phyloP scores from a whole-genome alignment of 2,329 filamentous ascomycete species.

The Trichophyton equinum region DNA sequence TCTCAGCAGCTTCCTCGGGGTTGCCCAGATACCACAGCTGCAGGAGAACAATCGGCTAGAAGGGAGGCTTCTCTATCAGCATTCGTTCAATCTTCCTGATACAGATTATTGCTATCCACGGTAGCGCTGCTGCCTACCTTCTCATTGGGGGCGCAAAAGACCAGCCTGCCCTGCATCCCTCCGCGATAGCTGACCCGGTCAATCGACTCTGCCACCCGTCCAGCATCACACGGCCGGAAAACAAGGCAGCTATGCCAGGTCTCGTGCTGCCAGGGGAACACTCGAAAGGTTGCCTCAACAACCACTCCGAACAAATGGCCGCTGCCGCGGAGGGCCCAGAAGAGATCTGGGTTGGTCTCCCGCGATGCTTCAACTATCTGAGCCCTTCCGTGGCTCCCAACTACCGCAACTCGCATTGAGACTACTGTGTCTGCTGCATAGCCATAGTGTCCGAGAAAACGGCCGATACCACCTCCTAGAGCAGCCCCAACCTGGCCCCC shows the following conservation, averaged over 20 bases:
- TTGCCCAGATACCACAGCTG: slow-evolving; percentile 5
- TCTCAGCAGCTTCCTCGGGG: background rate
- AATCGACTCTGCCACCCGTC: background rate
- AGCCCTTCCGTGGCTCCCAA: background rate
- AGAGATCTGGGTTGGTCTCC: slow-evolving; percentile 20
- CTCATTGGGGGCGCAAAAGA: background rate
- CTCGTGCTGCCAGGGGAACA: background rate
- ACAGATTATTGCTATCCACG: background rate
- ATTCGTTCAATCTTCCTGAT: background rate
- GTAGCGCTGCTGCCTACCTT: background rate
- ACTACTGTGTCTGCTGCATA: slow-evolving; percentile 4
- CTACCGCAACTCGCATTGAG: slow-evolving; percentile 1
- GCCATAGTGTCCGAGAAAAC: background rate
- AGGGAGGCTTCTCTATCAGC: background rate
- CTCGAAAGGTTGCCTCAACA: background rate
- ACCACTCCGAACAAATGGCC: slow-evolving; percentile 26
- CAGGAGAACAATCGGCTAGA: slow-evolving; percentile 1
- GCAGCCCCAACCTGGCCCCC: background rate
- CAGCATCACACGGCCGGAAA: background rate
- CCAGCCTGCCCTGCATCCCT: slow-evolving; percentile 3
- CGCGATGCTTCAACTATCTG: slow-evolving; percentile 18
- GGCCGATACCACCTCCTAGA: slow-evolving; percentile 3
- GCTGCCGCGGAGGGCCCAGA: slow-evolving; percentile 28
- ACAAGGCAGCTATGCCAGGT: slow-evolving; percentile 1
- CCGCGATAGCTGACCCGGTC: background rate